Evolutionary conservation across 2,329 filamentous ascomycete genomes (phyloP).

Genomic region (Talaromyces amestolkiae): DNA sequence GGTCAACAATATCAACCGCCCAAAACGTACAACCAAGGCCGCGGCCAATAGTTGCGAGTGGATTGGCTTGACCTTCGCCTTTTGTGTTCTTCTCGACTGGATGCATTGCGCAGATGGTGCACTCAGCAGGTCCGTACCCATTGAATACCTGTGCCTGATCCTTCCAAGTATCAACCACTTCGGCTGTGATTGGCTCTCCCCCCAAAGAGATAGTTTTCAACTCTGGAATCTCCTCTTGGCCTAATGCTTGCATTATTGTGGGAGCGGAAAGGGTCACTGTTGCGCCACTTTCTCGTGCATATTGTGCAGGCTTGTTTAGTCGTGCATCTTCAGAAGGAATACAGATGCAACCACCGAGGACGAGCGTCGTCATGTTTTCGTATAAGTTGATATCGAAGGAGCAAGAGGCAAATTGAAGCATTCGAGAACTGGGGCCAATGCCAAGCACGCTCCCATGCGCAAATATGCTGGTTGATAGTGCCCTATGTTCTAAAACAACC

Average conservation of each 20-base stretch:
- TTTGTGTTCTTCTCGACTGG: background rate
- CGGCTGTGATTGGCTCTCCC: conserved; percentile 65
- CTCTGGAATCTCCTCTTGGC: conserved; percentile 39
- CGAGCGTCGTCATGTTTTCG: conserved; percentile 39
- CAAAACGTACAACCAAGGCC: conserved; percentile 30
- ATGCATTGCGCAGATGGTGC: conserved; percentile 3
- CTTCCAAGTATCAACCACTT: conserved; percentile 69
- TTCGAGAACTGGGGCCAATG: conserved; percentile 31
- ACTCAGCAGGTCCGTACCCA: conserved; percentile 39
- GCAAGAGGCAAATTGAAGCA: conserved; percentile 33
- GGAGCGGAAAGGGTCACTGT: conserved; percentile 49
- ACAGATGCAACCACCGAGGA: conserved; percentile 49
- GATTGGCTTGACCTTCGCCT: background rate
- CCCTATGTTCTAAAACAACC: conserved; percentile 36
- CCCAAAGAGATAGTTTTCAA: conserved; percentile 46
- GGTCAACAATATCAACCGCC: conserved; percentile 48
- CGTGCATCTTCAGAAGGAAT: conserved; percentile 48
- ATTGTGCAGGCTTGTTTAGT: conserved; percentile 49
- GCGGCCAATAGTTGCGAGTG: background rate
- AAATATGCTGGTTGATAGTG: conserved; percentile 51
- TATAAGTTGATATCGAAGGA: conserved; percentile 19
- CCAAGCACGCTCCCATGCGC: conserved; percentile 45
- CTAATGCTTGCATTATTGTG: conserved; percentile 41
- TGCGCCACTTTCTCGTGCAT: conserved; percentile 50
- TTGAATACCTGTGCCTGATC: conserved; percentile 39